Evolutionary conservation across 352 stramenopile genomes (phyloP).

Genomic region (Thalassiosira exigua): DNA sequence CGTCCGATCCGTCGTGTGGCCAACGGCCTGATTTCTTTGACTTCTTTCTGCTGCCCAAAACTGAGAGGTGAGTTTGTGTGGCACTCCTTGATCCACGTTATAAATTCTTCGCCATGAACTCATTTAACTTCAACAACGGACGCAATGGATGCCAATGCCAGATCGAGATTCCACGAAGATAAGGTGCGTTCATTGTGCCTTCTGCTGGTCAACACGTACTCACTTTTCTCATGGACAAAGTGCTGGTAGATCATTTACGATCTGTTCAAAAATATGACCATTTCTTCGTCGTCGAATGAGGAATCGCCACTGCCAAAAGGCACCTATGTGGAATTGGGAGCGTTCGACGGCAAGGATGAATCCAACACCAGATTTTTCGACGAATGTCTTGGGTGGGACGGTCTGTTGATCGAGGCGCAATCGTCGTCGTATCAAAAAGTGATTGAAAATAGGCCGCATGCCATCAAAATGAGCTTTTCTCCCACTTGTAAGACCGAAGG

Average conservation of each 20-base stretch:
- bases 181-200: conserved; percentile 18
- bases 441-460: conserved; percentile 53
- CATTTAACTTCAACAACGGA: too few relatives aligned
- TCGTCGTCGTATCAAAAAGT: conserved; percentile 45
- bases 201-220: too few relatives aligned
- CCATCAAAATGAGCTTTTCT: conserved; percentile 58
- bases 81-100: too few relatives aligned
- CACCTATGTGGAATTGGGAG: conserved; percentile 67
- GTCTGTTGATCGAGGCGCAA: conserved; percentile 68
- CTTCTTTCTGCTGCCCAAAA: conserved; percentile 40
- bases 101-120: too few relatives aligned
- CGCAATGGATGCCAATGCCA: too few relatives aligned
- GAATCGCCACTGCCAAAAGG: conserved; percentile 18
- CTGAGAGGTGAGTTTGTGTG: conserved; percentile 26
- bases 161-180: conserved; percentile 45
- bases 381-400: conserved; percentile 65
- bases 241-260: conserved; percentile 53
- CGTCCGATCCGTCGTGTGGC: conserved; percentile 22
- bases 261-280: conserved; percentile 42
- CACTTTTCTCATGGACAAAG: too few relatives aligned
- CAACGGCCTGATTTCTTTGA: conserved; percentile 37
- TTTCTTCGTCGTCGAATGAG: conserved; percentile 8
- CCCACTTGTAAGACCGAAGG: conserved; percentile 50
- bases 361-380: conserved; percentile 72
- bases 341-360: conserved; percentile 62